phyloP scores from a whole-genome alignment of 345 rosid species.

The Citrus hindsii region DNA sequence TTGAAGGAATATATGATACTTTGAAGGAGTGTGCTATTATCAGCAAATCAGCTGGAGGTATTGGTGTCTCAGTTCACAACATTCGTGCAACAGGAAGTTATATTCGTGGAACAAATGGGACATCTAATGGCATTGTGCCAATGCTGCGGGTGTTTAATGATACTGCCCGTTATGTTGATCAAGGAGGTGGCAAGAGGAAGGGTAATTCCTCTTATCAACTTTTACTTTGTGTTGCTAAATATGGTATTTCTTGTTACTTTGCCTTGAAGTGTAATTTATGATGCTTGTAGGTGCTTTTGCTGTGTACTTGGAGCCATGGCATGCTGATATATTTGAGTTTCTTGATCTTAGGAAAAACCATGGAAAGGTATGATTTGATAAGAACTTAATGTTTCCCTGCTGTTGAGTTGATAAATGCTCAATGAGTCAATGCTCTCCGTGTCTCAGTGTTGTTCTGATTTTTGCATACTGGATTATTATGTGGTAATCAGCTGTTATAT shows the following conservation, averaged over 20 bases:
- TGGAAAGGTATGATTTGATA: conserved; percentile 52
- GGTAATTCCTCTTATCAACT: conserved; percentile 30
- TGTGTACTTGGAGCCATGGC: conserved; percentile 89
- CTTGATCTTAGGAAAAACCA: conserved; percentile 78
- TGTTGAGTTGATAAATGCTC: not conserved
- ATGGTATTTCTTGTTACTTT: not conserved
- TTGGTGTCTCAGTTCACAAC: conserved; percentile 85
- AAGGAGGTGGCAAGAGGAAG: conserved; percentile 89
- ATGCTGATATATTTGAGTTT: conserved; percentile 70
- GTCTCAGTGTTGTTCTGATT: not conserved
- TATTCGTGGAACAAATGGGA: conserved; percentile 73
- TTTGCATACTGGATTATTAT: not conserved
- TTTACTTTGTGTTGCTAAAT: not conserved
- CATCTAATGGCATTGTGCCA: conserved; percentile 84
- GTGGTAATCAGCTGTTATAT: not conserved
- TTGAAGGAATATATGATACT: conserved; percentile 90
- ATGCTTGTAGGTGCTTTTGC: conserved; percentile 70
- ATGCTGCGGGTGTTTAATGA: conserved; percentile 81
- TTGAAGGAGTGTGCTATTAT: conserved; percentile 94
- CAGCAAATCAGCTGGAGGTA: conserved; percentile 94
- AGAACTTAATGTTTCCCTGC: not conserved
- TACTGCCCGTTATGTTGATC: conserved; percentile 88
- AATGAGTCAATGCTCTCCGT: not conserved
- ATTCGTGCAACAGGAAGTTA: conserved; percentile 83
- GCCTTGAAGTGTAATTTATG: not conserved